A percentile compares a stretch with the other conserved stretches of the same genome.
These are phyloP conservation scores for Schizochytrium sp. DNA, from an alignment of 108 stramenopile genomes.

Conservation along the genomic window DNA sequence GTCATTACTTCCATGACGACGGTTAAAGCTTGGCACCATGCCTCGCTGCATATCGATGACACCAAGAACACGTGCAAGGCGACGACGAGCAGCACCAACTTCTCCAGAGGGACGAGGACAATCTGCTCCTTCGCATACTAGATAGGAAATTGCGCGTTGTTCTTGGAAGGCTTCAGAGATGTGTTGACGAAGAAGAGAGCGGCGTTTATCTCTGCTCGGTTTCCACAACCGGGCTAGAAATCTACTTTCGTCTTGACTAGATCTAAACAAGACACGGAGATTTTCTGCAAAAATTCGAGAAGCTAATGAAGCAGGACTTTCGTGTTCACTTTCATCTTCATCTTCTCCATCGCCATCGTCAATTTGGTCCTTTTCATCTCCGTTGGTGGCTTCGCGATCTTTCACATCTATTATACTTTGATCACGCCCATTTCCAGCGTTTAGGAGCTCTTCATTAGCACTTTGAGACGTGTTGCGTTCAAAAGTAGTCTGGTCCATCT, in stretches of 20 bases:
- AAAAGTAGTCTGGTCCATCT: too few species aligned
- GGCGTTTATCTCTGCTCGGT: neutral
- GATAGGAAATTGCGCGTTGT: constrained; percentile 46
- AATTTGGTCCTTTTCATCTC: neutral
- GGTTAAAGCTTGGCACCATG: neutral
- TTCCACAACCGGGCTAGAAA: constrained; percentile 57
- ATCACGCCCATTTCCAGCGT: too few species aligned
- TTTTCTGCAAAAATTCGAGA: constrained; percentile 23
- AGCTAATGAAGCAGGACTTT: neutral
- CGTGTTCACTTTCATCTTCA: neutral
- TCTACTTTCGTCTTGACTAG: neutral
- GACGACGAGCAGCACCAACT: neutral
- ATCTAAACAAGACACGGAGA: neutral
- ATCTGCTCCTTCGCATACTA: constrained; percentile 24
- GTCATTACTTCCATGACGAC: neutral
- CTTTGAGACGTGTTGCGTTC: too few species aligned
- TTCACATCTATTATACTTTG: too few species aligned
- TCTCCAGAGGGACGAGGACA: constrained; percentile 53
- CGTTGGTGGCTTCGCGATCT: too few species aligned
- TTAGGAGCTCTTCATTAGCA: too few species aligned
- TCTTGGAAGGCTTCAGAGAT: constrained; percentile 20
- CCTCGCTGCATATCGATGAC: constrained; percentile 1
- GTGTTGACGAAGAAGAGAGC: neutral
- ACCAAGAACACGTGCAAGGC: constrained; percentile 50
- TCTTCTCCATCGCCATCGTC: neutral